Percentiles rank a stretch among this genome's conserved stretches.
Conservation (phyloP, 2,329 filamentous ascomycete genomes). For the Trichoderma asperellum region DNA sequence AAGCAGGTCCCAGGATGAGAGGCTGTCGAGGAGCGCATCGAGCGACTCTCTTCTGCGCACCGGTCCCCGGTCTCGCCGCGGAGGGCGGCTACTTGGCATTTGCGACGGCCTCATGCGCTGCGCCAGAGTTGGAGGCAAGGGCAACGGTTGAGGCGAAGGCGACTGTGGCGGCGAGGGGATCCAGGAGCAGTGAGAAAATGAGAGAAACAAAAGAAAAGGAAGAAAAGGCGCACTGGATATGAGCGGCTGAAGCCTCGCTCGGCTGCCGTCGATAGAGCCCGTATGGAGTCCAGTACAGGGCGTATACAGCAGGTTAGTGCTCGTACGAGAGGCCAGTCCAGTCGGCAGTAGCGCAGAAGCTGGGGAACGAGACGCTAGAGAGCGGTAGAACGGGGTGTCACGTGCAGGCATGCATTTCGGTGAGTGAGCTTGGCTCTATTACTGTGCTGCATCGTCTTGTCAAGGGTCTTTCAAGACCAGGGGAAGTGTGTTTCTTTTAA, state of each 20-base stretch:
- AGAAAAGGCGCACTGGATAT: not conserved
- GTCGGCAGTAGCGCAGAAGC: not conserved
- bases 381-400: not conserved
- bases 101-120: not conserved
- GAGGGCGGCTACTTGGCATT: not conserved
- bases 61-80: not conserved
- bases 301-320: not conserved
- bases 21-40: constrained; percentile 33
- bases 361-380: not conserved
- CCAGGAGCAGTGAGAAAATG: not conserved
- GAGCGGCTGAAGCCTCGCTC: not conserved
- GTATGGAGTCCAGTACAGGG: not conserved
- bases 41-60: constrained; percentile 30
- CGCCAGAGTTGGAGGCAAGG: not conserved
- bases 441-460: not conserved
- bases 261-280: not conserved
- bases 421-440: not conserved
- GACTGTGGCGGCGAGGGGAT: constrained; percentile 2
- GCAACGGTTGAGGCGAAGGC: not conserved
- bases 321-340: not conserved
- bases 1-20: constrained; percentile 39
- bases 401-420: constrained; percentile 2
- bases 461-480: not conserved
- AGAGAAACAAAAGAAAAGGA: not conserved
- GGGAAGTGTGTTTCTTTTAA: too few species aligned